Conservation (phyloP, 441 rosid genomes). For the Populus hybrid region DNA sequence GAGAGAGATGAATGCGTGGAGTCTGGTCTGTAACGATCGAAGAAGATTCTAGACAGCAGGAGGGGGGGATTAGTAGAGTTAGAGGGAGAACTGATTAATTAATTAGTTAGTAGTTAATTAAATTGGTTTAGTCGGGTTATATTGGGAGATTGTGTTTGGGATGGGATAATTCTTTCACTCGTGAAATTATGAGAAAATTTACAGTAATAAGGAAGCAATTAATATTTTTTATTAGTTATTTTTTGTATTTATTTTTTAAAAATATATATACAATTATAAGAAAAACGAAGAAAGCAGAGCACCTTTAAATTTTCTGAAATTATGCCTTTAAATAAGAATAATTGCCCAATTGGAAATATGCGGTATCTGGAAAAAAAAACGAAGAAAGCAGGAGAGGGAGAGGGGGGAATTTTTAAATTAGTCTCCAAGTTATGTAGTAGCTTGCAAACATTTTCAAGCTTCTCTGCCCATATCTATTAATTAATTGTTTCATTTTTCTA, state of each 20-base stretch:
- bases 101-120: too few species aligned
- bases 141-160: background rate
- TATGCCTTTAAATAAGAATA: too few species aligned
- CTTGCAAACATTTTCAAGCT: background rate
- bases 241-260: too few species aligned
- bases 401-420: too few species aligned
- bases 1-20: background rate
- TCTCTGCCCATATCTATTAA: background rate
- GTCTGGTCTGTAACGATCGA: constrained; percentile 23
- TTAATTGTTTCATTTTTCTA: background rate
- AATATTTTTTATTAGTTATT: too few species aligned
- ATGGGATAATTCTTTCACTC: background rate
- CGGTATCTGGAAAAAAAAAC: background rate
- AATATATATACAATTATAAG: too few species aligned
- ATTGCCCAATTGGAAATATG: background rate
- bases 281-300: too few species aligned
- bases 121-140: background rate
- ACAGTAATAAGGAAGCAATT: too few species aligned
- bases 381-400: too few species aligned
- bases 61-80: background rate
- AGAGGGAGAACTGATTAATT: background rate
- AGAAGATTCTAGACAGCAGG: constrained; percentile 38
- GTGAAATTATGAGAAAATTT: too few species aligned
- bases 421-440: too few species aligned
- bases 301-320: too few species aligned